Evolutionary conservation across 192 early-diverging fungal genomes (phyloP).

Genomic region (Phycomyces nitens): DNA sequence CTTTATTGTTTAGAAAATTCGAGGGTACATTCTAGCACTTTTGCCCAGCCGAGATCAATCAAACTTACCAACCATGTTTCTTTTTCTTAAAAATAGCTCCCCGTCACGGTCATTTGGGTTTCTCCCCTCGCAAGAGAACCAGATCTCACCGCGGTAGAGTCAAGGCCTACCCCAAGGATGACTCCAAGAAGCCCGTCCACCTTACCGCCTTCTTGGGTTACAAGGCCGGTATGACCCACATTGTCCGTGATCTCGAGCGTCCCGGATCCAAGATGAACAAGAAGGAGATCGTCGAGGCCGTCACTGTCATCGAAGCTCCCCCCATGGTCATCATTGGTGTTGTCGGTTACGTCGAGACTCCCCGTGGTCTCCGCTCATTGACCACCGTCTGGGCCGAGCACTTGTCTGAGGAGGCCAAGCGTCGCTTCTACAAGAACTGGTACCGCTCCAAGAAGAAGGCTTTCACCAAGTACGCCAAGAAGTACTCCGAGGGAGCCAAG

Average conservation of each 20-base stretch:
- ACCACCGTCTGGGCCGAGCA: constrained; percentile 99
- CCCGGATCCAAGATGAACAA: constrained; percentile 99
- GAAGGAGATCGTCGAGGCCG: constrained; percentile 99
- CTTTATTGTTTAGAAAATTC: constrained; percentile 95
- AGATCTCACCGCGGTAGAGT: constrained; percentile 90
- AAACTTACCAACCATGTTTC: too few species aligned
- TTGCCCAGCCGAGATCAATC: too few species aligned
- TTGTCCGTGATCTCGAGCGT: constrained; percentile 99
- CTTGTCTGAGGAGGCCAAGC: constrained; percentile 93
- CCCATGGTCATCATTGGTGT: constrained; percentile 97
- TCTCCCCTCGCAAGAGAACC: constrained; percentile 82
- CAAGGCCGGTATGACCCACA: constrained; percentile 99
- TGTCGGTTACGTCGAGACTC: constrained; percentile 99
- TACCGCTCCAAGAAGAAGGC: constrained; percentile 99
- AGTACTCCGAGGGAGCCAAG: constrained; percentile 89
- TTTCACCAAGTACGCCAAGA: constrained; percentile 99
- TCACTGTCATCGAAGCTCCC: constrained; percentile 97
- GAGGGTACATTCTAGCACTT: constrained; percentile 49
- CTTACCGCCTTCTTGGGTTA: constrained; percentile 99
- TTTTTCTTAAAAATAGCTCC: constrained; percentile 45
- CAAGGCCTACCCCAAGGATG: constrained; percentile 99
- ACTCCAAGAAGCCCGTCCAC: constrained; percentile 93
- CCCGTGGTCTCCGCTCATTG: constrained; percentile 94
- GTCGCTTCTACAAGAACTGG: constrained; percentile 99
- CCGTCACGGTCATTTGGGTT: constrained; percentile 80